Evolutionary conservation across 148 eudicot genomes (phyloP).

Genomic region (Suaeda aralocaspica): DNA sequence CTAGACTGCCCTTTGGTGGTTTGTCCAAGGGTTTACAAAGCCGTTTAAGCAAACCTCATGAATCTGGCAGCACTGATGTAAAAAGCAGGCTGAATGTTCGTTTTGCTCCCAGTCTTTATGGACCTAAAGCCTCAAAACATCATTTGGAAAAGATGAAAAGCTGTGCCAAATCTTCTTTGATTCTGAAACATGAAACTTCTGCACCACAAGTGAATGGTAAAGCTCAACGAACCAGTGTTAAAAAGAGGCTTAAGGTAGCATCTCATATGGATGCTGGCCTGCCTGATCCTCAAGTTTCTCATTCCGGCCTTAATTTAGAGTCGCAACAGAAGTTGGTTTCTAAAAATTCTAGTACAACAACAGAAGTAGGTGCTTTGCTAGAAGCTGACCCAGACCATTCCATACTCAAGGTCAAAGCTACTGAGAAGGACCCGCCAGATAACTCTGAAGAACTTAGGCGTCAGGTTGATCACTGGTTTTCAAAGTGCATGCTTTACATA

Average conservation of each 20-base stretch:
- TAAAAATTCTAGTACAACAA: conserved; percentile 19
- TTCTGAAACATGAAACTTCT: not conserved
- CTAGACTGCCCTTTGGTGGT: conserved; percentile 18
- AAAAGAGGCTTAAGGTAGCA: conserved; percentile 30
- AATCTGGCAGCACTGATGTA: conserved; percentile 31
- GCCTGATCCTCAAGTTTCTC: conserved; percentile 7
- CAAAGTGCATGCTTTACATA: conserved; percentile 41
- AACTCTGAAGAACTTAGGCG: conserved; percentile 46
- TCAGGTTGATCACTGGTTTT: conserved; percentile 39
- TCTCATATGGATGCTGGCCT: conserved; percentile 9
- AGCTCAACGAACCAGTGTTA: conserved; percentile 12
- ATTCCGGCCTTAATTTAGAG: conserved; percentile 11
- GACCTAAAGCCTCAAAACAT: not conserved
- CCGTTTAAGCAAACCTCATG: conserved; percentile 22
- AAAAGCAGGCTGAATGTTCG: conserved; percentile 30
- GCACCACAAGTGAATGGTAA: conserved; percentile 6
- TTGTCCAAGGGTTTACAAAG: conserved; percentile 17
- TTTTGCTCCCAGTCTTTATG: not conserved
- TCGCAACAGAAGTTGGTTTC: conserved; percentile 9
- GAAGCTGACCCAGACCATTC: conserved; percentile 22
- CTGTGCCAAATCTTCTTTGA: not conserved
- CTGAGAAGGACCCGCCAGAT: conserved; percentile 46
- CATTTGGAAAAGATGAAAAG: not conserved
- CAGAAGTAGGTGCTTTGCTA: conserved; percentile 26
- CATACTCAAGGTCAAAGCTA: conserved; percentile 27